These are phyloP conservation scores for Tylopilus orsonianus DNA, from an alignment of 1,284 basidiomycete species.

Conservation along the genomic window DNA sequence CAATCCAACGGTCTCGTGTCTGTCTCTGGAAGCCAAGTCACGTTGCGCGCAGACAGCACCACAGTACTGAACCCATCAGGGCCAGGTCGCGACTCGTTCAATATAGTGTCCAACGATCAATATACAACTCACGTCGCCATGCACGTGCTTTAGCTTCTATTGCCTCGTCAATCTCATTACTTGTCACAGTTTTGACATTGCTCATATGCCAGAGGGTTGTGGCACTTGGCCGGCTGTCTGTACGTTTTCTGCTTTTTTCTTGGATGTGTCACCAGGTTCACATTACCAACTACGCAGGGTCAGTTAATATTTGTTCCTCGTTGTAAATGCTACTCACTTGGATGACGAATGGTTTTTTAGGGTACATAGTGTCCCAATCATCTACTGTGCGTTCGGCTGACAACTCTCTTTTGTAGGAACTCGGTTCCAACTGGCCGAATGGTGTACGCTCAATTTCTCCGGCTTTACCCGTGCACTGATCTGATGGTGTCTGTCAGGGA, in stretches of 20 bases:
- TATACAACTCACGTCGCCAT: conserved; percentile 38
- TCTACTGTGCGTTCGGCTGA: neutral
- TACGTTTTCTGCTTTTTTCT: conserved; percentile 9
- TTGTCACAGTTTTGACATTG: conserved; percentile 33
- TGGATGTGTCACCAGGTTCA: neutral
- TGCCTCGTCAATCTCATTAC: neutral
- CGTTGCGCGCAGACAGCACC: conserved; percentile 19
- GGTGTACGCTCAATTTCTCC: conserved; percentile 9
- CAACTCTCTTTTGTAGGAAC: conserved; percentile 14
- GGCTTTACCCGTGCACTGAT: neutral
- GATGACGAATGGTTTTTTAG: conserved; percentile 2
- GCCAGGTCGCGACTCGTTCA: conserved; percentile 39
- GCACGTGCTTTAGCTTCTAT: conserved; percentile 11
- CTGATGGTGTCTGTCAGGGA: conserved; percentile 25
- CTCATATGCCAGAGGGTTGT: conserved; percentile 40
- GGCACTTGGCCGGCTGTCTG: conserved; percentile 40
- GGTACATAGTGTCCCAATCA: conserved; percentile 7
- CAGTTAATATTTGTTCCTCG: conserved; percentile 4
- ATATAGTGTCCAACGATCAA: conserved; percentile 31
- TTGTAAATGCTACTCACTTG: conserved; percentile 5
- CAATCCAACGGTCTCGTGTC: conserved; percentile 15
- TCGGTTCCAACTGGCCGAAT: conserved; percentile 27
- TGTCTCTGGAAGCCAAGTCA: conserved; percentile 16
- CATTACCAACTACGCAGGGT: conserved; percentile 16
- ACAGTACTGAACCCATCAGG: conserved; percentile 24